phyloP scores from a whole-genome alignment of 1,139 yeast species.

The Debaryomyces sp. region DNA sequence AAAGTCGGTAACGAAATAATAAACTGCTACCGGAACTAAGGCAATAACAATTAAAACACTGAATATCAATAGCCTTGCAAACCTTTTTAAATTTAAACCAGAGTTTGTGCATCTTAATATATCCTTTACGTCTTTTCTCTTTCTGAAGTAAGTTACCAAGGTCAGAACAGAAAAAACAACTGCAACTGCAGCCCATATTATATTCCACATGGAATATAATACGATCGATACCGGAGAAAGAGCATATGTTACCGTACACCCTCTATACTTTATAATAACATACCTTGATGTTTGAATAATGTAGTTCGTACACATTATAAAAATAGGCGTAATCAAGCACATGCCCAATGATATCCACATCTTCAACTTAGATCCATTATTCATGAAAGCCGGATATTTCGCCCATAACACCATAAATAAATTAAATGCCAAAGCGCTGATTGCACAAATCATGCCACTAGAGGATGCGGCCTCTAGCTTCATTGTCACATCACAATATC shows the following conservation, averaged over 20 bases:
- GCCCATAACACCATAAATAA: conserved; percentile 69
- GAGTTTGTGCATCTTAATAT: conserved; percentile 77
- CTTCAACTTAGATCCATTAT: conserved; percentile 36
- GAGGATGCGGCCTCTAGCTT: conserved; percentile 65
- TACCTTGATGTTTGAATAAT: conserved; percentile 63
- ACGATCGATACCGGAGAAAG: conserved; percentile 53
- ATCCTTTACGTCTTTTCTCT: conserved; percentile 70
- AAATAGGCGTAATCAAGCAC: conserved; percentile 63
- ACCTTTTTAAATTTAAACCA: conserved; percentile 65
- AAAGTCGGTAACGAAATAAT: conserved; percentile 48
- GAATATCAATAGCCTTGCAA: conserved; percentile 67
- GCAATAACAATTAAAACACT: conserved; percentile 64
- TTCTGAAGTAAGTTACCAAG: conserved; percentile 52
- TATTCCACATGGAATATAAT: conserved; percentile 62
- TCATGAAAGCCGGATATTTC: conserved; percentile 44
- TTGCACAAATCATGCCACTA: conserved; percentile 70
- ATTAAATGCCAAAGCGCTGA: conserved; percentile 71
- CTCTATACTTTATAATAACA: conserved; percentile 58
- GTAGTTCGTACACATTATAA: conserved; percentile 62
- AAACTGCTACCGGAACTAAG: conserved; percentile 65
- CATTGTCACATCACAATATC: conserved; percentile 76
- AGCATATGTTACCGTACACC: conserved; percentile 58
- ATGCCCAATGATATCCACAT: conserved; percentile 56
- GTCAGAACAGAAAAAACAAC: conserved; percentile 59
- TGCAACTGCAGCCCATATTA: conserved; percentile 66